These are phyloP conservation scores for Haematococcus sp. DNA, from an alignment of 139 green algal genomes.

Conservation along the genomic window DNA sequence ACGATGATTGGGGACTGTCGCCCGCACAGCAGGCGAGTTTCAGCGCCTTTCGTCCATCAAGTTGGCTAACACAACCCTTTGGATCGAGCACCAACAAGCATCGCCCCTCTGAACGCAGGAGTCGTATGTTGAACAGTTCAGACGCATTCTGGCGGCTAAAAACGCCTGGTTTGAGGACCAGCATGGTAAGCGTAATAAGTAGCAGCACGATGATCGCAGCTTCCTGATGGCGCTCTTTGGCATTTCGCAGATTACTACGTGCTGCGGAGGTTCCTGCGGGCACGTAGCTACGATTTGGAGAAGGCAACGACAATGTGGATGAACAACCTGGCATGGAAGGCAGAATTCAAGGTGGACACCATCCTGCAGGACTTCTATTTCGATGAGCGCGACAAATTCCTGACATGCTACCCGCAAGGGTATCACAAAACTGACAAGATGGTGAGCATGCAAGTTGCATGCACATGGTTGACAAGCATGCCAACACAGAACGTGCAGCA, in stretches of 20 bases:
- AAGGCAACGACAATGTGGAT: slow-evolving; percentile 54
- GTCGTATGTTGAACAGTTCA: slow-evolving; percentile 51
- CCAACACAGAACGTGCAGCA: no score
- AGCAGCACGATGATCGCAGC: not conserved
- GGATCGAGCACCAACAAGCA: not conserved
- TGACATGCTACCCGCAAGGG: slow-evolving; percentile 82
- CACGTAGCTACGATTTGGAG: slow-evolving; percentile 58
- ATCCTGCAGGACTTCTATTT: slow-evolving; percentile 88
- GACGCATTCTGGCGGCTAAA: slow-evolving; percentile 25
- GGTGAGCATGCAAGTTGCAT: slow-evolving; percentile 23
- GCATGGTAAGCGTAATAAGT: not conserved
- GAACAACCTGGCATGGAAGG: slow-evolving; percentile 51
- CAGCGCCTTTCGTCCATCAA: not conserved
- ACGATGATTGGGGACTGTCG: slow-evolving; percentile 55
- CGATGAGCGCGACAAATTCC: slow-evolving; percentile 81
- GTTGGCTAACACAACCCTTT: not conserved
- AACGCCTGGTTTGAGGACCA: slow-evolving; percentile 37
- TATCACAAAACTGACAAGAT: slow-evolving; percentile 70
- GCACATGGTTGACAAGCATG: no score
- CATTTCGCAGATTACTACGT: slow-evolving; percentile 48
- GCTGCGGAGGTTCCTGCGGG: slow-evolving; percentile 58
- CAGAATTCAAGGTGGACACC: slow-evolving; percentile 63
- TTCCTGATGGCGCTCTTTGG: not conserved
- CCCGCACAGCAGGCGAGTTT: slow-evolving; percentile 41
- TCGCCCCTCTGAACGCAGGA: slow-evolving; percentile 24